Conservation (phyloP, 495 filamentous ascomycete genomes). For the Annulohypoxylon stygium region DNA sequence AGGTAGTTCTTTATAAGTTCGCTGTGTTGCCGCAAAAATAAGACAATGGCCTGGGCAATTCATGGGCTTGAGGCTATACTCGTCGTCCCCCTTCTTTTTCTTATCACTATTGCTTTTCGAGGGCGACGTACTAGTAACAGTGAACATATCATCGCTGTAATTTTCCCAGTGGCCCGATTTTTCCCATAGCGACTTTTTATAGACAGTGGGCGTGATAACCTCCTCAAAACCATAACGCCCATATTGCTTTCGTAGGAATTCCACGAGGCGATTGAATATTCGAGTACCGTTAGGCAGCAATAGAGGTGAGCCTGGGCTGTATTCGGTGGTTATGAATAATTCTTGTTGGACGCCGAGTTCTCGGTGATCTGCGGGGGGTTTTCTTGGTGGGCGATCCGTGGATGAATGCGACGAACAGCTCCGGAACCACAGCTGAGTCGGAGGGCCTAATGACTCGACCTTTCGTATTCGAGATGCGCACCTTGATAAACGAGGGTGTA, state of each 20-base stretch:
- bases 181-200: slow-evolving; percentile 91
- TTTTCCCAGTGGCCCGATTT: slow-evolving; percentile 93
- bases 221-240: slow-evolving; percentile 89
- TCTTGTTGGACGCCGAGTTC: slow-evolving; percentile 76
- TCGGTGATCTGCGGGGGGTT: slow-evolving; percentile 72
- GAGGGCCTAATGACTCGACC: slow-evolving; percentile 11
- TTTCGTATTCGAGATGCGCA: slow-evolving; percentile 31
- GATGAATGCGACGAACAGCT: slow-evolving; percentile 54
- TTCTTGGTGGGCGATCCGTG: slow-evolving; percentile 48
- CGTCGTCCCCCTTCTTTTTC: slow-evolving; percentile 71
- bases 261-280: slow-evolving; percentile 87
- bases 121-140: slow-evolving; percentile 72
- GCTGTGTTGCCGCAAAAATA: slow-evolving; percentile 77
- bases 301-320: slow-evolving; percentile 89
- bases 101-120: slow-evolving; percentile 51
- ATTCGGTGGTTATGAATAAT: slow-evolving; percentile 81
- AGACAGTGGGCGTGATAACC: slow-evolving; percentile 93
- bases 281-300: slow-evolving; percentile 88
- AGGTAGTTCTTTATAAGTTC: slow-evolving; percentile 85
- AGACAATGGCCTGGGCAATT: slow-evolving; percentile 97
- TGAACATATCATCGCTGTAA: slow-evolving; percentile 96
- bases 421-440: slow-evolving; percentile 28
- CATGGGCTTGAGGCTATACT: slow-evolving; percentile 96
- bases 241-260: slow-evolving; percentile 90
- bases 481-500: slow-evolving; percentile 33